Evolutionary conservation across 2,329 filamentous ascomycete species (phyloP).

Genomic region (Cercospora beticola): DNA sequence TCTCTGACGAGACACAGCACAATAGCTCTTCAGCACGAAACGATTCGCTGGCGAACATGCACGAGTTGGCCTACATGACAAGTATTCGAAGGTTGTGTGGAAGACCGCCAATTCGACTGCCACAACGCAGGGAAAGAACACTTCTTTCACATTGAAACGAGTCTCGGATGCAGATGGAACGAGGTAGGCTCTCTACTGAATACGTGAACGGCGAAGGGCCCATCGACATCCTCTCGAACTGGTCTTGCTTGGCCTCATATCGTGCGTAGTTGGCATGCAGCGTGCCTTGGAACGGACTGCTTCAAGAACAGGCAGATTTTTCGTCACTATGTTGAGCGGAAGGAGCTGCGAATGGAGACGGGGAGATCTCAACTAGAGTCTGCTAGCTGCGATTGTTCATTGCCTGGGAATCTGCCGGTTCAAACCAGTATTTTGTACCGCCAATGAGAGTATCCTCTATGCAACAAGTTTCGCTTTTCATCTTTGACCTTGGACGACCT

Average conservation of each 20-base stretch:
- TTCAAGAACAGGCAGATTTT: background rate
- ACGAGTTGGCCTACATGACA: background rate
- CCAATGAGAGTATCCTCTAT: background rate
- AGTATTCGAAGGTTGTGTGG: background rate
- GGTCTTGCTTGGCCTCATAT: background rate
- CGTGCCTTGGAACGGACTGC: background rate
- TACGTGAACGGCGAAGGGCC: background rate
- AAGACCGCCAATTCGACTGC: background rate
- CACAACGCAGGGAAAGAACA: background rate
- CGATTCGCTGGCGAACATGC: background rate
- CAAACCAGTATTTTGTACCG: background rate
- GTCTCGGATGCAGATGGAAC: background rate
- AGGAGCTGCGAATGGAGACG: background rate
- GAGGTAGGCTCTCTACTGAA: background rate
- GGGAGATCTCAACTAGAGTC: background rate
- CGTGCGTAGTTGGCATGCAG: background rate
- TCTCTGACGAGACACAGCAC: background rate
- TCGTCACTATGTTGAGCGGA: background rate
- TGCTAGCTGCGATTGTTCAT: background rate
- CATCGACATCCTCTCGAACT: background rate
- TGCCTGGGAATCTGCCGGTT: background rate
- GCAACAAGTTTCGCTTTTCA: background rate
- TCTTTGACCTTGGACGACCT: background rate
- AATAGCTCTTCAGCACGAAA: background rate
- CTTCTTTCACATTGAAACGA: background rate